Percentiles rank a stretch among this genome's conserved stretches.
phyloP scores from a whole-genome alignment of 129 eudicot genomes.

The Artemisia tridentata region DNA sequence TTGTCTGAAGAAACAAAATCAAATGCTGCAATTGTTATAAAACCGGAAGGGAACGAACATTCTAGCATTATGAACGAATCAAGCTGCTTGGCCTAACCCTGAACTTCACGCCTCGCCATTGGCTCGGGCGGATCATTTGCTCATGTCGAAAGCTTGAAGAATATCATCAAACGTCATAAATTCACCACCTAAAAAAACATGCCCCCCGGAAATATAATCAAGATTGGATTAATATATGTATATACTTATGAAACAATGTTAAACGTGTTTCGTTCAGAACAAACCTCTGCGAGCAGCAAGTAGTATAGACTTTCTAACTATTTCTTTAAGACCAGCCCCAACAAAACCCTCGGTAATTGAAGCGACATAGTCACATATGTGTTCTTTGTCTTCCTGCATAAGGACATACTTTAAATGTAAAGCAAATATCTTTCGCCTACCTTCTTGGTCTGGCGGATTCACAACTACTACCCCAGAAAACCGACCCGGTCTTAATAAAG shows the following conservation, averaged over 20 bases:
- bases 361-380: no score
- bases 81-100: slow-evolving; percentile 13
- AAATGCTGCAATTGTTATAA: background rate
- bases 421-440: no score
- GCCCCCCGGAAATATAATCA: background rate
- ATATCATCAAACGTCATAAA: background rate
- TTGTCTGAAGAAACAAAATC: no score
- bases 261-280: background rate
- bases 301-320: no score
- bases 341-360: no score
- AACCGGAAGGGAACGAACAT: background rate
- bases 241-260: background rate
- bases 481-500: slow-evolving; percentile 91
- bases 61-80: background rate
- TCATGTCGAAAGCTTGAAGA: background rate
- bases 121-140: background rate
- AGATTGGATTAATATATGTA: background rate
- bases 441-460: no score
- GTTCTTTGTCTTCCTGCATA: no score
- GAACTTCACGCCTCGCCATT: slow-evolving; percentile 22
- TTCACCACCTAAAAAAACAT: background rate
- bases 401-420: no score
- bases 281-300: no score
- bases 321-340: no score
- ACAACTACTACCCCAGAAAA: slow-evolving; percentile 13